Evolutionary conservation across 495 filamentous ascomycete genomes (phyloP), one percentile per base, ranked within the genome.

Genomic region (Entonaema liquescens): DNA sequence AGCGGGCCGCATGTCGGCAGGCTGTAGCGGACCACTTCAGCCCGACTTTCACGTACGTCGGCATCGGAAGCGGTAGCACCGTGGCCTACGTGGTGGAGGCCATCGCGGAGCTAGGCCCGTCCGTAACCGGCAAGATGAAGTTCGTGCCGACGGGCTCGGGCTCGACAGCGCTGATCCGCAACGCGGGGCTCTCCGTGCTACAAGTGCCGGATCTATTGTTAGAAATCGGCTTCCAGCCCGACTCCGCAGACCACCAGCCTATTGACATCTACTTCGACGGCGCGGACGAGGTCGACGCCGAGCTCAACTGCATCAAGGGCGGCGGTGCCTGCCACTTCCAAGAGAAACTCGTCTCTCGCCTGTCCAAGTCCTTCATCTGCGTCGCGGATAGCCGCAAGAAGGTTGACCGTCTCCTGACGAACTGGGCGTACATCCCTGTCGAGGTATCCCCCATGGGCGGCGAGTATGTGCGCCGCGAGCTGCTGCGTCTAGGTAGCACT

Each of bases 321-420:
- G 95, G 95, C 15, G 95, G 95, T 49, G 95, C 94, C 28, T 99
- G 96, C 80, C 81, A 98, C 65, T 98, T 97, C 85, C 96, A 98
- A 81, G 95, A 99, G 84, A 99, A 99, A 83, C 83, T 99, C 23
- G 95, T 99, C 13, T 94, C 94, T 3, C 87, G 91, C 33, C 86
- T 89, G 61, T 91, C 94, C 1, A 90, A 88, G 82, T 91, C 94
- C 73, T 98, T 99, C 76, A 88, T 99, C 60, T 95, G 93, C 75
- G 96, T 98, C 59, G 95, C 96, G 33, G 93, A 98, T 80, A 92
- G 91, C 70, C 88, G 95, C 67, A 99, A 99, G 83, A 87, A 94
- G 56, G 89, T 91, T 65, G 78, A 86, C 42, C 87, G 91, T 26
- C 87, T 99, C 56, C 87, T 96, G 8, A 93, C 90, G 0, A 83